Base-by-base conservation (phyloP, 2,329 filamentous ascomycete species). In the Fusarium acutatum region DNA sequence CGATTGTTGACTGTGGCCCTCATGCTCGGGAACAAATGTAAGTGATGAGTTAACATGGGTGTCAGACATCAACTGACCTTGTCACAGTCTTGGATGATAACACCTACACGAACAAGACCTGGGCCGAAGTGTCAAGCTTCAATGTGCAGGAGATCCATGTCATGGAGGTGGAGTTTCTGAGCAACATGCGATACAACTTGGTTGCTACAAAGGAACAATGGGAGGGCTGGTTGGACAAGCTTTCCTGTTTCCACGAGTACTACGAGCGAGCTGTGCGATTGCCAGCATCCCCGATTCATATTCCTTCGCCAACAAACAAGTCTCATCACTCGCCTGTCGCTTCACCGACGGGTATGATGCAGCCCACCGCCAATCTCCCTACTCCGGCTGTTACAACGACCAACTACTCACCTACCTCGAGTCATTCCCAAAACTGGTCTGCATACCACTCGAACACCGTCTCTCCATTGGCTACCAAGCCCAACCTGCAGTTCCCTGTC, bases 131-230 rank as follows among this genome's bases (percentile, higher is more conserved):
- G 17, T 98, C 96, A 2, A 93, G 94, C 49, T 97, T 99, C 69
- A 91, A 94, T 4, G 96, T 98, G 18, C 91, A 93, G 69, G 96
- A 99, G 82, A 97, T 99, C 58, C 96, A 99, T 81, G 93, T 98
- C 49, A 99, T 99, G 96, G 96, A 99, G 82, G 96, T 99, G n/a
- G 96, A 99, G 82, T 99, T 99, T 78, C 86, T 99, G 72, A 98
- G 96, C 86, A 98, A 98, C 82, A 97, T 99, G 92, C 91, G 96
- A 79, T 99, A 98, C 83, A 95, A 94, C 77, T 86, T 99, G 13
- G 91, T 96, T 80, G 94, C 94, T 7, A 97, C 95, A 7, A 92
- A 94, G 79, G 88, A 91, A 60, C 90, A 97, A 80, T 99, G 96
- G 96, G 88, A 91, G 54, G 88, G 91, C 60, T 98, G 96, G 96